Evolutionary conservation across 2,329 filamentous ascomycete genomes (phyloP).

Genomic region (Microascus cirrosus): DNA sequence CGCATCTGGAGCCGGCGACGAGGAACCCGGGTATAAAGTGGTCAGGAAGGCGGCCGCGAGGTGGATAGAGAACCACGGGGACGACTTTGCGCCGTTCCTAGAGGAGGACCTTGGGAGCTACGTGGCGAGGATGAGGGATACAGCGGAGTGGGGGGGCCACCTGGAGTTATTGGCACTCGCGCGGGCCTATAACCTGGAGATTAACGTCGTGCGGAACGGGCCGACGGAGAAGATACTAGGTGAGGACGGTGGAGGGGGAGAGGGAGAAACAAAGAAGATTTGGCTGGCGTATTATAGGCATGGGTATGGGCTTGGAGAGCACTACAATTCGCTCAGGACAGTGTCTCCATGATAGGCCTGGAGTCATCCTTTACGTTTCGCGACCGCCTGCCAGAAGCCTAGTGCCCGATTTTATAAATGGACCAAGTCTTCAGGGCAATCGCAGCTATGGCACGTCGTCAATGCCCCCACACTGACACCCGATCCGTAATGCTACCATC

Average conservation of each 20-base stretch:
- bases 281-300: conserved; percentile 96
- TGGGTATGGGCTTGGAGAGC: conserved; percentile 87
- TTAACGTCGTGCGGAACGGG: conserved; percentile 79
- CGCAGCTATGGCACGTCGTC: neutral
- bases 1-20: conserved; percentile 3
- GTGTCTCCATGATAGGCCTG: neutral
- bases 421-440: neutral
- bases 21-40: conserved; percentile 41
- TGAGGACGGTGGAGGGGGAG: conserved; percentile 19
- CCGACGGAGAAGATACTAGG: conserved; percentile 61
- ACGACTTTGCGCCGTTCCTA: conserved; percentile 79
- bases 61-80: conserved; percentile 63
- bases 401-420: neutral
- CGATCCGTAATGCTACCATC: conserved; percentile 38
- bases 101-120: conserved; percentile 71
- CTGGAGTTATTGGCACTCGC: conserved; percentile 80
- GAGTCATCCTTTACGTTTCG: neutral
- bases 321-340: conserved; percentile 74
- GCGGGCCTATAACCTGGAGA: conserved; percentile 65
- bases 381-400: neutral
- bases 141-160: conserved; percentile 93
- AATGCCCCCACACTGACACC: conserved; percentile 40
- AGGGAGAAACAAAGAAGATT: conserved; percentile 44
- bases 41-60: conserved; percentile 63
- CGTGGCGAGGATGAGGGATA: conserved; percentile 66